These are phyloP conservation scores for Plasmodium relictum DNA, from an alignment of 169 alveolate genomes.

Conservation along the genomic window DNA sequence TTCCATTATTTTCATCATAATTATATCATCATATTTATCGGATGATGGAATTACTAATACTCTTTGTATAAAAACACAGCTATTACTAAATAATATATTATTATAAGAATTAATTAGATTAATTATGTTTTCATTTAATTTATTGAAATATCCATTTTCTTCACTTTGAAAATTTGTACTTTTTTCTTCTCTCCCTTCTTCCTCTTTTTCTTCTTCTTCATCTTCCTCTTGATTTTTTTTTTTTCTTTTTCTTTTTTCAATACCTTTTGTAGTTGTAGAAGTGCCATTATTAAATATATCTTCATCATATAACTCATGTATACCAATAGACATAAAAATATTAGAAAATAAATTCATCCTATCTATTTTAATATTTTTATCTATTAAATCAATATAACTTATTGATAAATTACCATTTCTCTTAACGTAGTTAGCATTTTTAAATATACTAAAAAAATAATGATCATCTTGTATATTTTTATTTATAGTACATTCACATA, in stretches of 20 bases:
- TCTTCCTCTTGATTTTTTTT: neutral
- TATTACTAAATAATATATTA: constrained; percentile 36
- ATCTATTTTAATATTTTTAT: constrained; percentile 16
- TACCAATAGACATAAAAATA: constrained; percentile 73
- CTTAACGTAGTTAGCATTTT: constrained; percentile 49
- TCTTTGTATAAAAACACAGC: constrained; percentile 74
- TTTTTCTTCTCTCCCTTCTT: neutral
- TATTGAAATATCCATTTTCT: neutral
- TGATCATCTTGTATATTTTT: constrained; percentile 25
- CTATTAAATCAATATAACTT: constrained; percentile 21
- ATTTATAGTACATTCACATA: neutral
- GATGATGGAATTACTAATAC: constrained; percentile 56
- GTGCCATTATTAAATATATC: neutral
- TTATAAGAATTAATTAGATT: constrained; percentile 28
- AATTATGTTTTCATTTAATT: constrained; percentile 11
- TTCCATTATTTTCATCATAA: constrained; percentile 50
- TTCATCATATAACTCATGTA: constrained; percentile 46
- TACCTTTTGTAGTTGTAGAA: neutral
- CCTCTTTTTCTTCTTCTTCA: neutral
- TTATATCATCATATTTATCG: constrained; percentile 46
- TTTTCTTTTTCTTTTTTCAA: neutral
- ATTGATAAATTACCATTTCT: constrained; percentile 74
- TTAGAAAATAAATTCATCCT: constrained; percentile 54
- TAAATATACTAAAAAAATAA: constrained; percentile 35
- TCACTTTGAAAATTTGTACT: neutral